Conservation (phyloP, 2,329 filamentous ascomycete genomes). For the Neofusicoccum sp. region DNA sequence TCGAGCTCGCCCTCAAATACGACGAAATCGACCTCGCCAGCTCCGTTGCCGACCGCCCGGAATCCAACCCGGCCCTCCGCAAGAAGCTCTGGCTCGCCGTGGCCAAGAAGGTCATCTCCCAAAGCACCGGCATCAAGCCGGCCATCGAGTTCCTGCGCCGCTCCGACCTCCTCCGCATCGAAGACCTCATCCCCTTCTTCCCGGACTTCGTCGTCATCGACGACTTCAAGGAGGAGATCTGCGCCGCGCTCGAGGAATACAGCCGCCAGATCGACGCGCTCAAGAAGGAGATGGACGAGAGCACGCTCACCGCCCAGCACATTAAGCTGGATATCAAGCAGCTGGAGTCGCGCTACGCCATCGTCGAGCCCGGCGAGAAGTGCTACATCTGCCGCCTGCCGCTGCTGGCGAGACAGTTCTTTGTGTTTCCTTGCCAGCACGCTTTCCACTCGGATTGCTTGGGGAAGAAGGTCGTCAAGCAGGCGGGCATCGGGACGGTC, state of each 20-base stretch:
- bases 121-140: conserved; percentile 77
- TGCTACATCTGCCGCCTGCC: conserved; percentile 89
- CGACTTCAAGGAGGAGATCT: conserved; percentile 99
- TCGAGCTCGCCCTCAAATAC: conserved; percentile 88
- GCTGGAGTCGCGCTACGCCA: conserved; percentile 87
- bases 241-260: conserved; percentile 89
- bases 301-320: conserved; percentile 81
- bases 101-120: conserved; percentile 88
- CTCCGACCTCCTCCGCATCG: conserved; percentile 89
- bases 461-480: conserved; percentile 80
- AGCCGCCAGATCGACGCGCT: conserved; percentile 85
- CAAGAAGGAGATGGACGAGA: conserved; percentile 95
- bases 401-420: conserved; percentile 88
- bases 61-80: conserved; percentile 69
- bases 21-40: conserved; percentile 87
- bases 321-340: conserved; percentile 88
- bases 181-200: conserved; percentile 97
- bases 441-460: conserved; percentile 96
- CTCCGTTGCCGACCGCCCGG: conserved; percentile 67
- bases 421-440: conserved; percentile 98
- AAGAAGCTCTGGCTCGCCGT: conserved; percentile 97
- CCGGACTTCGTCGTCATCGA: conserved; percentile 98
- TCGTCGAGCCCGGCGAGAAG: conserved; percentile 93
- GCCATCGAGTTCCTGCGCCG: conserved; percentile 92
- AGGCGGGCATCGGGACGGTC: conserved; percentile 73